phyloP scores from a whole-genome alignment of 202 grass and related monocot species.

The Elaeis oleifera region DNA sequence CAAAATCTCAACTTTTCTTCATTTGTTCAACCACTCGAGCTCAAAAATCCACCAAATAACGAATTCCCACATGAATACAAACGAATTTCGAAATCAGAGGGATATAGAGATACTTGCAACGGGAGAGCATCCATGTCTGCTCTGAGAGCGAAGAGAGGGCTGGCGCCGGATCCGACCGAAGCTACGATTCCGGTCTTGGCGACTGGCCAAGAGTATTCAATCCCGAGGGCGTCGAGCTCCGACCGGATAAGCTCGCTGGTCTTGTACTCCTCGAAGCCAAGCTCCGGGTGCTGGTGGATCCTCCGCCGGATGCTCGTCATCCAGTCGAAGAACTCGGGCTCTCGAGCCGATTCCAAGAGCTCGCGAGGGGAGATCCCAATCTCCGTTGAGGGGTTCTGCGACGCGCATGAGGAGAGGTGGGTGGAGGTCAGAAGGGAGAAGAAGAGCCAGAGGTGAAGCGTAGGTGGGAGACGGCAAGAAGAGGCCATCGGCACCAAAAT shows the following conservation, averaged over 20 bases:
- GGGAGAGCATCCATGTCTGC: constrained; percentile 89
- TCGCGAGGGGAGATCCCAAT: constrained; percentile 9
- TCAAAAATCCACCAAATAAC: no score
- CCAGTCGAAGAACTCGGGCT: constrained; percentile 39
- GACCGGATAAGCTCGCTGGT: constrained; percentile 51
- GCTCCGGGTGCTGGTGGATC: constrained; percentile 64
- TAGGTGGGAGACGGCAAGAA: no score
- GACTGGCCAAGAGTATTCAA: neutral
- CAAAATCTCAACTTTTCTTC: no score
- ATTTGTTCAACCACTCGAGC: no score
- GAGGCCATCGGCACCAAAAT: no score
- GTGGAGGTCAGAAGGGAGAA: neutral
- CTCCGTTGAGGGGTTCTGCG: no score
- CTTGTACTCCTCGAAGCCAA: constrained; percentile 53
- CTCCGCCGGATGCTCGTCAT: constrained; percentile 36
- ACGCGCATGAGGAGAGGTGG: no score
- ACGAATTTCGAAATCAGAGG: no score
- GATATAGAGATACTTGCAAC: constrained; percentile 34
- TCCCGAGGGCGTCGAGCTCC: neutral
- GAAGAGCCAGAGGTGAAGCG: neutral
- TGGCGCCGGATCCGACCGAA: neutral
- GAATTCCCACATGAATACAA: no score
- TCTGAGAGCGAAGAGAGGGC: constrained; percentile 58
- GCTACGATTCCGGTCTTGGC: neutral
- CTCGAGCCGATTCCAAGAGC: constrained; percentile 39